Percentiles rank a stretch among this genome's conserved stretches.
Evolutionary conservation across 2,329 filamentous ascomycete species (phyloP).

Genomic region (Trichoderma brevicompactum): DNA sequence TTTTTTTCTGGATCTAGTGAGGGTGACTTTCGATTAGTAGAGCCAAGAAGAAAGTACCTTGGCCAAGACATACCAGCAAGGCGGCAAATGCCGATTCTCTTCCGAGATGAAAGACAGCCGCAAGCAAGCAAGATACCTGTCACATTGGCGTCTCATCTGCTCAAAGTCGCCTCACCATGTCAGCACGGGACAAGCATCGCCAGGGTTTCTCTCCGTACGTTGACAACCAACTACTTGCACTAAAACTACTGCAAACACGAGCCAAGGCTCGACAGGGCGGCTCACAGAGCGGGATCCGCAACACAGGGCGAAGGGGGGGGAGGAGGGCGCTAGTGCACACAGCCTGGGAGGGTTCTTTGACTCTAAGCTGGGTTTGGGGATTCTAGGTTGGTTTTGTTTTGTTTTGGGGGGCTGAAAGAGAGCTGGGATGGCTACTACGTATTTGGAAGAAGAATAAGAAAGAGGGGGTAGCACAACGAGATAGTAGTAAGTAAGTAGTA

Average conservation of each 20-base stretch:
- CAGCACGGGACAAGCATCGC: slow-evolving; percentile 5
- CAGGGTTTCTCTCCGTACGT: not conserved
- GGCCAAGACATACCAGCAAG: not conserved
- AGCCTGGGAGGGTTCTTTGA: slow-evolving; percentile 13
- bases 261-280: not conserved
- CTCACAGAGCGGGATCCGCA: not conserved
- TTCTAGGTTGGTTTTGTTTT: not conserved
- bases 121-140: not conserved
- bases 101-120: not conserved
- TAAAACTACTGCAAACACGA: slow-evolving; percentile 1
- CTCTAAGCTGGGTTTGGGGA: not conserved
- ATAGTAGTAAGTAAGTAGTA: no score
- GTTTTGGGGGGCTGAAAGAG: not conserved
- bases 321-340: slow-evolving; percentile 1
- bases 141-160: no score
- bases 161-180: not conserved
- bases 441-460: not conserved
- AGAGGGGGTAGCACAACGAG: not conserved
- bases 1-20: not conserved
- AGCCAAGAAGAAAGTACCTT: not conserved
- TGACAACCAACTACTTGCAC: not conserved
- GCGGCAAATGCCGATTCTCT: not conserved
- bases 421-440: not conserved
- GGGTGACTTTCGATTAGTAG: not conserved
- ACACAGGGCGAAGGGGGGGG: not conserved